Evolutionary conservation across 1,284 basidiomycete genomes (phyloP).

Genomic region (Cutaneotrichosporon arboriforme): DNA sequence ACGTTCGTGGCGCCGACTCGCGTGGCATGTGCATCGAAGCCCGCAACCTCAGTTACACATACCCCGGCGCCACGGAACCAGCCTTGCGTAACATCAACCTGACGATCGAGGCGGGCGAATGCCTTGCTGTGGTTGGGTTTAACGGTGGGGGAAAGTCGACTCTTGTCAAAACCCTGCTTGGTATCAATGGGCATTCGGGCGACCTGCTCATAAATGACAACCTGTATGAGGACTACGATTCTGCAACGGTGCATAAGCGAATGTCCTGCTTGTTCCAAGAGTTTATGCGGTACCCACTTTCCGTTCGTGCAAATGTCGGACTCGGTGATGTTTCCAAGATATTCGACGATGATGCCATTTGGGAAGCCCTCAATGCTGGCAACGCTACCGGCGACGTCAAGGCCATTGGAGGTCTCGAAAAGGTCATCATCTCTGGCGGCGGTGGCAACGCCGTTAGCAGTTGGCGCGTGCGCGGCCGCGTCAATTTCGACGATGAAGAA

Average conservation of each 20-base stretch:
- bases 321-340: constrained; percentile 57
- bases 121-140: constrained; percentile 68
- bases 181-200: constrained; percentile 59
- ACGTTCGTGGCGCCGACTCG: constrained; percentile 14
- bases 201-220: constrained; percentile 61
- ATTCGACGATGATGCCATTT: constrained; percentile 50
- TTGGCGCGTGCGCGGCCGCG: no score
- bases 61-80: constrained; percentile 62
- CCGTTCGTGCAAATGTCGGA: constrained; percentile 70
- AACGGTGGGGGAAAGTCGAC: constrained; percentile 62
- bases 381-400: constrained; percentile 52
- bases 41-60: constrained; percentile 66
- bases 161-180: constrained; percentile 67
- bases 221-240: constrained; percentile 59
- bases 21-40: constrained; percentile 64
- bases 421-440: constrained; percentile 1
- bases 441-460: no score
- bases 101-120: constrained; percentile 64
- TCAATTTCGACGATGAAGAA: no score
- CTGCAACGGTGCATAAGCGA: constrained; percentile 64
- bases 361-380: constrained; percentile 59
- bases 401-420: constrained; percentile 21
- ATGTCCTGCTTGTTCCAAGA: constrained; percentile 66
- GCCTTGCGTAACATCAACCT: constrained; percentile 64
- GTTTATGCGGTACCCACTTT: constrained; percentile 68